A percentile compares a stretch with the other conserved stretches of the same genome.
phyloP scores from a whole-genome alignment of 2,329 filamentous ascomycete genomes.

The Lojkania enalia region DNA sequence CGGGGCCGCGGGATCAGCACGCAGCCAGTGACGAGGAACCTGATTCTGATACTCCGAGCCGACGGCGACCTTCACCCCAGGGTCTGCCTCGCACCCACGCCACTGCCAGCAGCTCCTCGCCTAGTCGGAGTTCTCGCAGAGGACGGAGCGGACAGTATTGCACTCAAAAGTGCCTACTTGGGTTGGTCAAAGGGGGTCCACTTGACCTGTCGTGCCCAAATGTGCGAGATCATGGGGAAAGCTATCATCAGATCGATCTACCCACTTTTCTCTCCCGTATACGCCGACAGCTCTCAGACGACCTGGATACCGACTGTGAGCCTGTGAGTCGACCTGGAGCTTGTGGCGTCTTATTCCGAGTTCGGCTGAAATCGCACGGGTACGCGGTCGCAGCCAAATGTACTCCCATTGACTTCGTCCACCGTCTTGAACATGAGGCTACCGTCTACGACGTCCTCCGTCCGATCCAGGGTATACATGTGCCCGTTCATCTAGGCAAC shows the following conservation, averaged over 20 bases:
- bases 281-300: slow-evolving; percentile 20
- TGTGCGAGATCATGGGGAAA: slow-evolving; percentile 33
- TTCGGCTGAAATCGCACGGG: slow-evolving; percentile 47
- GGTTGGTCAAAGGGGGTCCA: slow-evolving; percentile 15
- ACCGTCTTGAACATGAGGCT: slow-evolving; percentile 20
- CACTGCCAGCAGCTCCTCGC: slow-evolving; percentile 4
- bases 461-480: slow-evolving; percentile 23
- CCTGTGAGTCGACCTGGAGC: slow-evolving; percentile 36
- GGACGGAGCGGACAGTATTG: slow-evolving; percentile 17
- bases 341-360: slow-evolving; percentile 47
- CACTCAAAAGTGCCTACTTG: slow-evolving; percentile 20
- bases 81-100: slow-evolving; percentile 7
- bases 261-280: slow-evolving; percentile 36
- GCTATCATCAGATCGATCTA: slow-evolving; percentile 35
- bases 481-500: slow-evolving; percentile 28
- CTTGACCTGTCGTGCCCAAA: slow-evolving; percentile 42
- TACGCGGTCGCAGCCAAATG: slow-evolving; percentile 53
- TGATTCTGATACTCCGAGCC: slow-evolving; percentile 13
- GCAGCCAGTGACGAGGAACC: slow-evolving; percentile 14
- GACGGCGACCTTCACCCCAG: slow-evolving; percentile 8
- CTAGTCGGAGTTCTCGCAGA: slow-evolving; percentile 3
- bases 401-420: slow-evolving; percentile 27
- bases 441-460: slow-evolving; percentile 22
- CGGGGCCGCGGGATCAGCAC: slow-evolving; percentile 9
- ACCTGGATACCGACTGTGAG: slow-evolving; percentile 25